Evolutionary conservation across 108 stramenopile species (phyloP), one percentile per base, ranked within the genome.

Genomic region (Seminavis robusta): DNA sequence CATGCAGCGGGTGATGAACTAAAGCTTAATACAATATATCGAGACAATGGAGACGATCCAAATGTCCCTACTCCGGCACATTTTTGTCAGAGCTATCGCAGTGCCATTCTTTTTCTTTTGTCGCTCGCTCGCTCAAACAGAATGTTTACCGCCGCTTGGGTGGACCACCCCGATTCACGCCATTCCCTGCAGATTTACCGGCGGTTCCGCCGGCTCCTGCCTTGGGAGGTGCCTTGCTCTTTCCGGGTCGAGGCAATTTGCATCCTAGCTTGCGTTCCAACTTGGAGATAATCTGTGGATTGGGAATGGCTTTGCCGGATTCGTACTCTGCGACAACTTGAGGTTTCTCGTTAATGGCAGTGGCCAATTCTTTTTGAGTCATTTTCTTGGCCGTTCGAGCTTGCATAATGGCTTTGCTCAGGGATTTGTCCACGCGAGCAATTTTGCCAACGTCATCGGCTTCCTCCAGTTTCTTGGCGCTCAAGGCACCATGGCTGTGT

Each of bases 281-380:
- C 63, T 97, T 97, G 47, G 47, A 53, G 55, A 98, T 97, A 67
- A 98, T 83, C 70, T 92, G 90, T 25, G 83, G 87, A 75, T 98
- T 97, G 27, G 97, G 97, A 50, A 98, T 83, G 13, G 97, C 97
- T 73, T 94, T 94, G 11, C 97, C 97, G 30, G 69, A 79, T 63
- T 98, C 97, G 73, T 98, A 98, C 48, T 97, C 86, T 16, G 81
- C 94, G n/a, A 98, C 81, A 0, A 98, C 86, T 73, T 98, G 96
- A 15, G 97, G 95, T 55, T 96, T 95, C 67, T 96, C 95, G 63
- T 98, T 98, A 52, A 97, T 96, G 16, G 88, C 81, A 23, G 95
- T 95, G 1, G 94, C 97, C 37, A 98, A 73, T 29, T 97, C 91
- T 61, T 96, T 95, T 78, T 98, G 97, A 7, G 97, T 93, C 90